phyloP scores from a whole-genome alignment of 2,329 filamentous ascomycete species.

The Stemphylium beticola region DNA sequence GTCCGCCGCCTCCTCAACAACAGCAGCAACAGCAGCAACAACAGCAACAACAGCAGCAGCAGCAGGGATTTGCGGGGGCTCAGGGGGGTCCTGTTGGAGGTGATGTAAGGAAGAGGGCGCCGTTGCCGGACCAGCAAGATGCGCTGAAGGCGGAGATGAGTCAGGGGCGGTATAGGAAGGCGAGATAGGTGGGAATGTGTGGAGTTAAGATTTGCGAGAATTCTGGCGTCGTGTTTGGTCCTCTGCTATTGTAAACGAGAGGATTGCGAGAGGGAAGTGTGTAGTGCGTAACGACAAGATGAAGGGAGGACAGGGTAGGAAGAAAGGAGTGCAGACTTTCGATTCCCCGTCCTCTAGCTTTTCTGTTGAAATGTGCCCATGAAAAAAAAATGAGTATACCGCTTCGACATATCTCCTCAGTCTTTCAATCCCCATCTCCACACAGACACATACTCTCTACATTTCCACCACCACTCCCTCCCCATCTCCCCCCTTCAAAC shows the following conservation, averaged over 20 bases:
- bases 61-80: constrained; percentile 24
- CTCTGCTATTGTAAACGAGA: background rate
- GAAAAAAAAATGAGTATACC: no score
- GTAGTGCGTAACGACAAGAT: no score
- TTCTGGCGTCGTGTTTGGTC: background rate
- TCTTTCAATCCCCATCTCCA: background rate
- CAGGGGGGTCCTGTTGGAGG: constrained; percentile 36
- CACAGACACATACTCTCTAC: background rate
- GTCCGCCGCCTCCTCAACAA: background rate
- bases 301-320: no score
- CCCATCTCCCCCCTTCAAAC: constrained; percentile 27
- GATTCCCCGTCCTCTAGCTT: background rate
- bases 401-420: background rate
- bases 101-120: constrained; percentile 59
- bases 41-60: constrained; percentile 4
- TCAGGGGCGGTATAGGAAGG: constrained; percentile 56
- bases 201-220: background rate
- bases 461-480: constrained; percentile 17
- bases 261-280: no score
- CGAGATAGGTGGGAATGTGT: constrained; percentile 14
- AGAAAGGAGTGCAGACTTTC: background rate
- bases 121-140: constrained; percentile 83
- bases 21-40: background rate
- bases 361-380: no score
- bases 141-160: constrained; percentile 79